Evolutionary conservation across 2,329 filamentous ascomycete genomes (phyloP).

Genomic region (Epichloe festucae): DNA sequence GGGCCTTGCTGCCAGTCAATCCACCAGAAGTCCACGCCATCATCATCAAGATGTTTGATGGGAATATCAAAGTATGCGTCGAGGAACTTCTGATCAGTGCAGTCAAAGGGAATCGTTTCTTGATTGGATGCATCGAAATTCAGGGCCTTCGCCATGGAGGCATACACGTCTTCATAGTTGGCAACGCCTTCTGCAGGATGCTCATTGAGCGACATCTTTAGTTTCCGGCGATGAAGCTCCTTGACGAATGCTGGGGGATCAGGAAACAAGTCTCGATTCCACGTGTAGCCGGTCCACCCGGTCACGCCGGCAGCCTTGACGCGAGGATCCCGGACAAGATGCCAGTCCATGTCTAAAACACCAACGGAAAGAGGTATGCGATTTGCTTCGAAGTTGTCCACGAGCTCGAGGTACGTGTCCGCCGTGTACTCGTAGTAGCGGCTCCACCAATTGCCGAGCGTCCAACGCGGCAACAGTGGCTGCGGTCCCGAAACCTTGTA

Average conservation of each 20-base stretch:
- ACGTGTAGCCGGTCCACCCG: constrained; percentile 12
- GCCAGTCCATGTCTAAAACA: constrained; percentile 57
- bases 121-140: constrained; percentile 35
- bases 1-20: constrained; percentile 55
- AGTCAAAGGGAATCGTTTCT: constrained; percentile 43
- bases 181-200: constrained; percentile 49
- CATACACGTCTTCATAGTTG: constrained; percentile 42
- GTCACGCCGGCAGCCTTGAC: constrained; percentile 41
- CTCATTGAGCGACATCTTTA: constrained; percentile 47
- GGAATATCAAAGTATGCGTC: constrained; percentile 46
- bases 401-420: constrained; percentile 41
- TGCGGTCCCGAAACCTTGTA: constrained; percentile 44
- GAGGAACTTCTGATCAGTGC: constrained; percentile 38
- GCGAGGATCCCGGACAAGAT: constrained; percentile 35
- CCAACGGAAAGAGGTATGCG: constrained; percentile 44
- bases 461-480: constrained; percentile 42
- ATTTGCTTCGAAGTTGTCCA: constrained; percentile 39
- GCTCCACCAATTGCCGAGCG: constrained; percentile 54
- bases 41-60: constrained; percentile 39
- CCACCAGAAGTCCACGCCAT: constrained; percentile 53
- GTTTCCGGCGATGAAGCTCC: constrained; percentile 35
- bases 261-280: constrained; percentile 31
- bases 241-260: constrained; percentile 39
- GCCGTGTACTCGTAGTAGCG: constrained; percentile 46
- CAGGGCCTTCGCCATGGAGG: constrained; percentile 38